Conservation (phyloP, 192 early-diverging fungal species). For the Geranomyces variabilis region DNA sequence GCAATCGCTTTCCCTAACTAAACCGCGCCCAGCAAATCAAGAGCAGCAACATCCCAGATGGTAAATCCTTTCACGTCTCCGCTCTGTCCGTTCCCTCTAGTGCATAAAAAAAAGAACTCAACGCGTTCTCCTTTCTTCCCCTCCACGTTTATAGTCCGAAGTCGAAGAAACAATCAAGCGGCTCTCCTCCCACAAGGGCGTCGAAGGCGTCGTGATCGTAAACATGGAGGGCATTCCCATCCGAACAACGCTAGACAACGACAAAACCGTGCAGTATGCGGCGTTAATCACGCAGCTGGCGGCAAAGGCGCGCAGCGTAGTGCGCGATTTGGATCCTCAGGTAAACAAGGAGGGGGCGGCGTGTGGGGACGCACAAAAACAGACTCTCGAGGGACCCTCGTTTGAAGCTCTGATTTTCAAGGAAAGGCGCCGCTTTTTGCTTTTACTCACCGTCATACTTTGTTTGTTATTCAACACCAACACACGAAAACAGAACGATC, state of each 20-base stretch:
- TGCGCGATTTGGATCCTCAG: slow-evolving; percentile 82
- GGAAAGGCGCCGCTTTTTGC: neutral
- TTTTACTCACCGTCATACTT: slow-evolving; percentile 1
- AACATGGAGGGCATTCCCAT: slow-evolving; percentile 92
- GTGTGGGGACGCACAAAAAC: too few species aligned
- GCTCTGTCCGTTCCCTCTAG: too few species aligned
- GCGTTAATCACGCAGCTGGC: slow-evolving; percentile 83
- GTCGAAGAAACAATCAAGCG: slow-evolving; percentile 95
- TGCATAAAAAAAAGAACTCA: too few species aligned
- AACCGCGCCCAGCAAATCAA: too few species aligned
- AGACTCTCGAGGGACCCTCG: too few species aligned
- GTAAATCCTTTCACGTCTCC: too few species aligned
- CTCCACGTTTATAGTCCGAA: slow-evolving; percentile 66
- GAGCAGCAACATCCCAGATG: too few species aligned
- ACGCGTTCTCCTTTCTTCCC: too few species aligned
- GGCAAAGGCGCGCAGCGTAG: slow-evolving; percentile 71
- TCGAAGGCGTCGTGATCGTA: slow-evolving; percentile 84
- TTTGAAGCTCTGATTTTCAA: too few species aligned
- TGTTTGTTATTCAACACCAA: too few species aligned
- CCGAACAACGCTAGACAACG: slow-evolving; percentile 81
- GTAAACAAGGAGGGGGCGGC: slow-evolving; percentile 46
- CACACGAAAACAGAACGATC: slow-evolving; percentile 86
- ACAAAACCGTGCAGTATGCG: slow-evolving; percentile 80
- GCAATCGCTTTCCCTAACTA: too few species aligned
- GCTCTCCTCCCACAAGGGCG: slow-evolving; percentile 84